These are phyloP conservation scores for Microbotryum violaceum DNA, from an alignment of 1,284 basidiomycete genomes.

Conservation along the genomic window DNA sequence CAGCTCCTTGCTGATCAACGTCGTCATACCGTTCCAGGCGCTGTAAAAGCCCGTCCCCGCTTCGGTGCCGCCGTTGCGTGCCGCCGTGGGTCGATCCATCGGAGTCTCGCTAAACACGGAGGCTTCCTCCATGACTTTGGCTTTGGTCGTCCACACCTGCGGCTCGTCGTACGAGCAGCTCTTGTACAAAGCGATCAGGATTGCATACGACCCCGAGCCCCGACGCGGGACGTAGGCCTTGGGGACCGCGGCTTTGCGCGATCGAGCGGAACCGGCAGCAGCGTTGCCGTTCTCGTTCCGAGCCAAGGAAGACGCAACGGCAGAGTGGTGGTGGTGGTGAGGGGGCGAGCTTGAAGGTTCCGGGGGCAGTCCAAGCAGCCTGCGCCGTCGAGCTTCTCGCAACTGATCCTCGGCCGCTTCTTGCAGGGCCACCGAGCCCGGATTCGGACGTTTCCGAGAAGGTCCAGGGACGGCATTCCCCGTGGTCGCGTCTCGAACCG, in stretches of 20 bases:
- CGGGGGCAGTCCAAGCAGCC: background rate
- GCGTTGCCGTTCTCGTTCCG: background rate
- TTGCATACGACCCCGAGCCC: conserved; percentile 24
- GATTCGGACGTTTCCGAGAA: too few species aligned
- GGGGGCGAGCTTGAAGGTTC: background rate
- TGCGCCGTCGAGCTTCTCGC: background rate
- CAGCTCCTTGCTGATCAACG: conserved; percentile 12
- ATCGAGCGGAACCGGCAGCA: background rate
- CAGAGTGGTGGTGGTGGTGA: background rate
- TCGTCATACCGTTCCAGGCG: conserved; percentile 23
- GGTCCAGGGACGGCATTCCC: too few species aligned
- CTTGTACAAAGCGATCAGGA: conserved; percentile 25
- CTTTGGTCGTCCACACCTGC: conserved; percentile 7
- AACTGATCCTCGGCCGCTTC: background rate
- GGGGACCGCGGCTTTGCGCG: background rate
- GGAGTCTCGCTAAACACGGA: conserved; percentile 8
- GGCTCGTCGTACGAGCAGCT: conserved; percentile 13
- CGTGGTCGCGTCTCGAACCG: too few species aligned
- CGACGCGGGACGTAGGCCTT: conserved; percentile 25
- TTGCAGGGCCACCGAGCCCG: background rate
- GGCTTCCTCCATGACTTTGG: conserved; percentile 10
- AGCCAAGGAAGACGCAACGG: too few species aligned
- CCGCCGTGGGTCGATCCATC: conserved; percentile 11
- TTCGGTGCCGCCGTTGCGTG: conserved; percentile 2
- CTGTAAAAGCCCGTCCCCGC: conserved; percentile 5